These are phyloP conservation scores for Pseudomassariella vexata DNA, from an alignment of 2,329 filamentous ascomycete species.

Conservation along the genomic window DNA sequence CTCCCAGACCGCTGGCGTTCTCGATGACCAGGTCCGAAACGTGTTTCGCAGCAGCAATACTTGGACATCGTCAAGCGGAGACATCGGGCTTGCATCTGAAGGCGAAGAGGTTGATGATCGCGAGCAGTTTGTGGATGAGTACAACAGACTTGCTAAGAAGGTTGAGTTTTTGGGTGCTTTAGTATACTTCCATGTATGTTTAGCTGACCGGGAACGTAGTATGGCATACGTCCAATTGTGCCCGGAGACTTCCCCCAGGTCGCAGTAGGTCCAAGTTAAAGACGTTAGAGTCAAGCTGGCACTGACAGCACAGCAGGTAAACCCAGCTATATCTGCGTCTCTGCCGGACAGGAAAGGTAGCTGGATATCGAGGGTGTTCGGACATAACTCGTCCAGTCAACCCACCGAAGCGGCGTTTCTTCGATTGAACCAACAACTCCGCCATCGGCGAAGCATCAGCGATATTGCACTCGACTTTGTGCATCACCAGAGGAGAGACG, in stretches of 20 bases:
- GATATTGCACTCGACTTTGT: slow-evolving; percentile 45
- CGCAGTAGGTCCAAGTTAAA: slow-evolving; percentile 13
- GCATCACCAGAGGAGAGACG: slow-evolving; percentile 34
- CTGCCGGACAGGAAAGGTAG: slow-evolving; percentile 22
- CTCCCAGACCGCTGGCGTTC: slow-evolving; percentile 8
- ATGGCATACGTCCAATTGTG: slow-evolving; percentile 39
- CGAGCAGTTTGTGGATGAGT: slow-evolving; percentile 46
- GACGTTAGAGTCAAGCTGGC: neutral
- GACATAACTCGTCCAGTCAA: slow-evolving; percentile 25
- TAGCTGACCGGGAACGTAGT: slow-evolving; percentile 29
- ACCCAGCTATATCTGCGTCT: slow-evolving; percentile 8
- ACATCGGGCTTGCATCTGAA: slow-evolving; percentile 39
- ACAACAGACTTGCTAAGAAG: slow-evolving; percentile 55
- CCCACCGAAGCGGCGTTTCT: slow-evolving; percentile 16
- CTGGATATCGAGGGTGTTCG: slow-evolving; percentile 32
- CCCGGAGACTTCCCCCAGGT: slow-evolving; percentile 18
- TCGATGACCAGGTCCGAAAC: slow-evolving; percentile 10
- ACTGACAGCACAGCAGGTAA: slow-evolving; percentile 3
- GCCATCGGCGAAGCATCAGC: slow-evolving; percentile 48
- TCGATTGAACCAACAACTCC: slow-evolving; percentile 23
- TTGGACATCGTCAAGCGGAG: slow-evolving; percentile 53
- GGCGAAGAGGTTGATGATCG: slow-evolving; percentile 44
- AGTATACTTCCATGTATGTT: neutral
- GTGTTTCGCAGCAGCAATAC: slow-evolving; percentile 41
- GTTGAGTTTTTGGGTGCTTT: too few species aligned